phyloP scores from a whole-genome alignment of 495 filamentous ascomycete species.

The Neurospora sp. region DNA sequence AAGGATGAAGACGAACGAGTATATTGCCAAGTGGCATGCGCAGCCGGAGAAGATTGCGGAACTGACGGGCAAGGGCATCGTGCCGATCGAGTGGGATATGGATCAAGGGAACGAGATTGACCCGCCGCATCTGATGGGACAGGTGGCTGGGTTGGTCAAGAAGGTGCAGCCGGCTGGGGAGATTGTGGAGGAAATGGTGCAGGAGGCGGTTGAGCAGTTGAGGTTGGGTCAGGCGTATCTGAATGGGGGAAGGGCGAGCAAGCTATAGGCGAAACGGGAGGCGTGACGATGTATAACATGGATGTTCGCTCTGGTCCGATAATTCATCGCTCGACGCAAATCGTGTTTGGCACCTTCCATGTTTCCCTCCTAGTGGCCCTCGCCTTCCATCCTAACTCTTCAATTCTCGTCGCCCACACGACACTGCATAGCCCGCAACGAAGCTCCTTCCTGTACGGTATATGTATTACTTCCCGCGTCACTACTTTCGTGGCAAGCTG shows the following conservation, averaged over 20 bases:
- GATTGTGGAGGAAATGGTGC: conserved; percentile 84
- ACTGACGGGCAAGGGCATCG: conserved; percentile 61
- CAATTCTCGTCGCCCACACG: neutral
- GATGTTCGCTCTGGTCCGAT: neutral
- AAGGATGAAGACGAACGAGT: conserved; percentile 71
- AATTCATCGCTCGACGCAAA: neutral
- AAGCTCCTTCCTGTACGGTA: neutral
- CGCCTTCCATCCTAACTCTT: neutral
- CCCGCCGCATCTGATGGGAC: conserved; percentile 84
- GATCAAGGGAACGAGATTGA: conserved; percentile 68
- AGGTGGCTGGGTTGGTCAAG: conserved; percentile 68
- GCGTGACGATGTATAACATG: neutral
- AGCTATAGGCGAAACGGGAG: conserved; percentile 20
- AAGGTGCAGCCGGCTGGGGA: conserved; percentile 67
- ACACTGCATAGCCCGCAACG: neutral
- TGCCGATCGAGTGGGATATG: conserved; percentile 72
- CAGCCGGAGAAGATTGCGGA: conserved; percentile 59
- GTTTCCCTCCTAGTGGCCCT: neutral
- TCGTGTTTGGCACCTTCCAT: neutral
- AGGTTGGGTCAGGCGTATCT: conserved; percentile 44
- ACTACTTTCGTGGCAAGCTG: neutral
- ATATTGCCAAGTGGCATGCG: conserved; percentile 67
- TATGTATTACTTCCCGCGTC: neutral
- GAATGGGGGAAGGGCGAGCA: conserved; percentile 21
- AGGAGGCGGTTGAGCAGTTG: conserved; percentile 61